Percentiles rank a stretch among this genome's conserved stretches.
phyloP scores from a whole-genome alignment of 768 basidiomycete genomes.

The Russula earlei region DNA sequence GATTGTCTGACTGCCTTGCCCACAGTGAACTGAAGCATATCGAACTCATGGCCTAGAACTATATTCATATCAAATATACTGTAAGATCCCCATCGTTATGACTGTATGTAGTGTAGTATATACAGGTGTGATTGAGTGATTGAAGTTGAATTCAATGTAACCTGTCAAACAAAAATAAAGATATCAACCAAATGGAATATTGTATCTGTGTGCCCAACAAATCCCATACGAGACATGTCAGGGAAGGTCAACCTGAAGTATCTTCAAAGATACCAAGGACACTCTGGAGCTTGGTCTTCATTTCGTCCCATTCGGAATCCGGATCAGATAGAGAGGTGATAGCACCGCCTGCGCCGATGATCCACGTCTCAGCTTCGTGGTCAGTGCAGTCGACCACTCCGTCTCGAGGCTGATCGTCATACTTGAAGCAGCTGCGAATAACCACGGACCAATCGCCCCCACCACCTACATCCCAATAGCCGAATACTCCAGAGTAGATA shows the following conservation, averaged over 20 bases:
- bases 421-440: constrained; percentile 86
- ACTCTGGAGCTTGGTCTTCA: constrained; percentile 76
- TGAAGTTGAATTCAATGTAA: constrained; percentile 32
- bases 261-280: constrained; percentile 57
- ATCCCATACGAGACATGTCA: too few relatives aligned
- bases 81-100: not conserved
- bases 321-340: constrained; percentile 89
- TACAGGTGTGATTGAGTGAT: not conserved
- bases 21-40: constrained; percentile 73
- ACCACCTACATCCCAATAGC: constrained; percentile 86
- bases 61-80: not conserved
- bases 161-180: not conserved
- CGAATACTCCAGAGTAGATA: constrained; percentile 88
- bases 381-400: not conserved
- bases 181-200: too few relatives aligned
- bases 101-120: not conserved
- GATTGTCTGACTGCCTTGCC: not conserved
- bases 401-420: constrained; percentile 31
- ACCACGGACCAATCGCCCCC: constrained; percentile 89
- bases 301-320: constrained; percentile 90
- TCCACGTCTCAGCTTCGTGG: constrained; percentile 47
- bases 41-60: constrained; percentile 56
- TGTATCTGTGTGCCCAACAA: too few relatives aligned
- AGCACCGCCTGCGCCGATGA: constrained; percentile 88
- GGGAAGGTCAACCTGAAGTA: not conserved